Base-by-base conservation (phyloP, 257 asterid genomes). In the Penstemon barbatus region DNA sequence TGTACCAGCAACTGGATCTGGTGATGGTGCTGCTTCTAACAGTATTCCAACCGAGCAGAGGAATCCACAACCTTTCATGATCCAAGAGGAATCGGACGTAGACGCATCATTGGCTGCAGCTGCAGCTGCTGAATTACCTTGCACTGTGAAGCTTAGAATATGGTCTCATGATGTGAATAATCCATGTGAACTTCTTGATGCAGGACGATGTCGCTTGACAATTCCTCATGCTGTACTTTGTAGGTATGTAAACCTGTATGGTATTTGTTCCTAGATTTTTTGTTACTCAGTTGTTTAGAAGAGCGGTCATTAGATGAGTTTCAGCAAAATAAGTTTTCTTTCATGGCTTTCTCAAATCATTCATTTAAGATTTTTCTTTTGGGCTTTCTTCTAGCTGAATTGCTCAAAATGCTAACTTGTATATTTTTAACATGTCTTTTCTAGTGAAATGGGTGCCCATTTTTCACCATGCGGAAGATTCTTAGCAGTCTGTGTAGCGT, bases 191-290 rank as follows among this genome's bases (percentile, higher is more conserved):
- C 81, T 79, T 59, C 97, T 90, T 67, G 94, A 88, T 70, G 53
- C 88, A 62, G 87, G 78, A 58, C 83, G 79, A 8, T 90, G 98
- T 76, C 95, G 93, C 73, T 73, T 92, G 73, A 84, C 83, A 4
- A 92, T 92, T 65, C 97, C 95, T 3, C 98, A 92, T 80, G 97
- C 96, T 33, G 98, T 92, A 45, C 98, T 92, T 66, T 92, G 98
- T 72, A 92, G 99, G 99, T 90, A 81, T 45, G 80, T 38, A n/a
- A 43, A 45, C 45, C 44, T 72, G 52, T 64, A 77, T 43, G 52
- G 33, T 36, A 48, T 63, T 36, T 69, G 25, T 43, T n/a, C 57
- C 8, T 56, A 40, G 2, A 0, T 33, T 6, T 38, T 15, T 64
- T 65, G 38, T 70, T 63, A n/a, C 40, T 51, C 46, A 37, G 58